A percentile compares a stretch with the other conserved stretches of the same genome.
These are phyloP conservation scores for Aureobasidium sp. DNA, from an alignment of 2,329 filamentous ascomycete species.

Conservation along the genomic window DNA sequence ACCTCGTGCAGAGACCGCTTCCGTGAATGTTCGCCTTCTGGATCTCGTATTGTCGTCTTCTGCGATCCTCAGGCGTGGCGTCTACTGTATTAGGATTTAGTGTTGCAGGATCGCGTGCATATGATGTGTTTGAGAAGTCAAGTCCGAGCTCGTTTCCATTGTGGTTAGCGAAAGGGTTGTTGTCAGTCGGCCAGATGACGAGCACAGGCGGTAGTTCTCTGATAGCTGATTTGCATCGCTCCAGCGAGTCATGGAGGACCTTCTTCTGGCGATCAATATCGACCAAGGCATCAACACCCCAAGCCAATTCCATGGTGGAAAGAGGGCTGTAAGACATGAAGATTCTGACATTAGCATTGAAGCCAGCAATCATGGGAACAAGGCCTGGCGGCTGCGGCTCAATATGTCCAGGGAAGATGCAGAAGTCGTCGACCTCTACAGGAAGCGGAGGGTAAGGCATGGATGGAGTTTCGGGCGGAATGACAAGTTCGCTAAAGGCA, in stretches of 20 bases:
- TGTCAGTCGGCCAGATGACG: conserved; percentile 42
- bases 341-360: conserved; percentile 70
- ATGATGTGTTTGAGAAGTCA: conserved; percentile 20
- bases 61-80: conserved; percentile 32
- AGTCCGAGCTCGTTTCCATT: conserved; percentile 21
- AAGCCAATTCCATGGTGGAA: conserved; percentile 71
- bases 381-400: conserved; percentile 59
- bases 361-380: conserved; percentile 66
- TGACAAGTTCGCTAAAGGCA: conserved; percentile 61
- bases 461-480: conserved; percentile 66
- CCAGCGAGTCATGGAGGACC: conserved; percentile 62
- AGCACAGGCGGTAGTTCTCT: conserved; percentile 62
- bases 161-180: conserved; percentile 24
- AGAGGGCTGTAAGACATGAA: conserved; percentile 74
- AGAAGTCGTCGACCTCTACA: conserved; percentile 75
- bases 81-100: conserved; percentile 23
- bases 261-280: conserved; percentile 70
- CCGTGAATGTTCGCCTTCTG: conserved; percentile 87
- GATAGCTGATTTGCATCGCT: conserved; percentile 60
- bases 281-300: conserved; percentile 67
- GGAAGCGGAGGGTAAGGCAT: conserved; percentile 74
- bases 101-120: conserved; percentile 21
- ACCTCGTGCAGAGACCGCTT: conserved; percentile 71
- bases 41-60: conserved; percentile 67
- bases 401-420: conserved; percentile 63